Conservation (phyloP, 2,329 filamentous ascomycete species). For the Helicocarpus griseus region DNA sequence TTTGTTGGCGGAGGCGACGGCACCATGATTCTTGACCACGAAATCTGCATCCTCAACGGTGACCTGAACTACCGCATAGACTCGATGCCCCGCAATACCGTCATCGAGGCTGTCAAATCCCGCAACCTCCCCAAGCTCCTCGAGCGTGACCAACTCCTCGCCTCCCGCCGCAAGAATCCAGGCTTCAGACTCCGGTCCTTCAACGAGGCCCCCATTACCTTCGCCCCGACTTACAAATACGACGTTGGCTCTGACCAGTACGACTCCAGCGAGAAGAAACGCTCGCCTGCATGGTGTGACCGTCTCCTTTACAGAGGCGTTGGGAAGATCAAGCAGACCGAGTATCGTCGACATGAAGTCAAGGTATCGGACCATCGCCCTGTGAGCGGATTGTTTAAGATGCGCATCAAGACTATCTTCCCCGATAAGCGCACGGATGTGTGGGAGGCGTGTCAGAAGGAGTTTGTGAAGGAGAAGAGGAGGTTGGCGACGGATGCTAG, state of each 20-base stretch:
- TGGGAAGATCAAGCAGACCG: constrained; percentile 73
- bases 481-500: constrained; percentile 63
- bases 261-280: constrained; percentile 88
- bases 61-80: constrained; percentile 98
- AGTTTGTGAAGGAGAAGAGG: constrained; percentile 63
- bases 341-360: constrained; percentile 84
- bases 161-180: constrained; percentile 80
- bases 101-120: constrained; percentile 72
- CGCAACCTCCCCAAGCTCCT: constrained; percentile 78
- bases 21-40: constrained; percentile 88
- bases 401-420: constrained; percentile 75
- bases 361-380: constrained; percentile 86
- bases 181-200: constrained; percentile 83
- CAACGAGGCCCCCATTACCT: constrained; percentile 80
- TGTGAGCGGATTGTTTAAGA: constrained; percentile 73
- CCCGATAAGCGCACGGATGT: constrained; percentile 53
- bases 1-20: constrained; percentile 92
- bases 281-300: constrained; percentile 94
- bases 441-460: constrained; percentile 64
- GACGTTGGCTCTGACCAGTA: constrained; percentile 92
- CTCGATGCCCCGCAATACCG: constrained; percentile 87
- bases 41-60: constrained; percentile 92
- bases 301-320: constrained; percentile 75
- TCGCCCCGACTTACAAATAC: constrained; percentile 97
- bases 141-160: constrained; percentile 84